phyloP scores from a whole-genome alignment of 192 early-diverging fungal species.

The Helicostylum pulchrum region DNA sequence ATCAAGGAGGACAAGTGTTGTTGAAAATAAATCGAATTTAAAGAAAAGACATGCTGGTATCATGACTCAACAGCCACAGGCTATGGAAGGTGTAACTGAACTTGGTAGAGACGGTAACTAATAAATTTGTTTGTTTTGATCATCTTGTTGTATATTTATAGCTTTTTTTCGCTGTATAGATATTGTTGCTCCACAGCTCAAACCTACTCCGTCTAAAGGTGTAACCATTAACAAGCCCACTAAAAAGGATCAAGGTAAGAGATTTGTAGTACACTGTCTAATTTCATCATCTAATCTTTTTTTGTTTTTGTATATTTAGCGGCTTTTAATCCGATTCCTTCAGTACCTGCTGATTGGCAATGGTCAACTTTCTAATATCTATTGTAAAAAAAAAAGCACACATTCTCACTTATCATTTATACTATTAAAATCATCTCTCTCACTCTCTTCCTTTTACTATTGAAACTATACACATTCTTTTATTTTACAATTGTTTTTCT shows the following conservation, averaged over 20 bases:
- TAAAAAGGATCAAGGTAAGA: conserved; percentile 13
- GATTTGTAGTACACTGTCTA: background rate
- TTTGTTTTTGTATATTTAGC: background rate
- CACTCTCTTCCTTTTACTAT: background rate
- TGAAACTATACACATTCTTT: background rate
- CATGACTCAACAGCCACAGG: conserved; percentile 32
- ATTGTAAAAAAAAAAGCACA: background rate
- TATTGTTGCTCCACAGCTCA: too few relatives aligned
- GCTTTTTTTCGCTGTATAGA: too few relatives aligned
- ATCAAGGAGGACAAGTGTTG: background rate
- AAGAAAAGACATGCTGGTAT: conserved; percentile 18
- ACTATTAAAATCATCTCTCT: background rate
- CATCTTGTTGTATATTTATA: background rate
- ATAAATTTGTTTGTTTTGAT: conserved; percentile 1
- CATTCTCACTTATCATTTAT: background rate
- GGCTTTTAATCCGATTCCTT: conserved; percentile 12
- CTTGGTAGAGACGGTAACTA: conserved; percentile 26
- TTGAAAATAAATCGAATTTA: background rate
- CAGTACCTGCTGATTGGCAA: conserved; percentile 18
- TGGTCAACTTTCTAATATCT: conserved; percentile 14
- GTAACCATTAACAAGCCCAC: conserved; percentile 11
- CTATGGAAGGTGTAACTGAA: conserved; percentile 30
- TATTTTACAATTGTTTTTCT: conserved; percentile 40
- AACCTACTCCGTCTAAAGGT: background rate
- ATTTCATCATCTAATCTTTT: background rate